Percentiles rank a stretch among this genome's conserved stretches.
These are phyloP conservation scores for Ustilago hordei DNA, from an alignment of 1,284 basidiomycete genomes.

Conservation along the genomic window DNA sequence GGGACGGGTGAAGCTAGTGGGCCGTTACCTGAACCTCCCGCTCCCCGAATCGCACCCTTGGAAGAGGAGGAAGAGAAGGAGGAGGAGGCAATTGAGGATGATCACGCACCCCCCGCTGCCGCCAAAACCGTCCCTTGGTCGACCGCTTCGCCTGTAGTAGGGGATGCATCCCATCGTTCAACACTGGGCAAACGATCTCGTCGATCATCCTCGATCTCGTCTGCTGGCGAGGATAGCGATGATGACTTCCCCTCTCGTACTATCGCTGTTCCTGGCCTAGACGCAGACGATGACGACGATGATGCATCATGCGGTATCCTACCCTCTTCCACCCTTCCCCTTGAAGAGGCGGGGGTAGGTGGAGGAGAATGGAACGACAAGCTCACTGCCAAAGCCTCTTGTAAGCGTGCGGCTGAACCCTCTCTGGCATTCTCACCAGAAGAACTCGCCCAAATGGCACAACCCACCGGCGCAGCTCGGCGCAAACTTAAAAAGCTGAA, in stretches of 20 bases:
- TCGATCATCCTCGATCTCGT: slow-evolving; percentile 10
- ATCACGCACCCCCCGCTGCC: slow-evolving; percentile 10
- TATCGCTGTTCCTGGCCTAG: slow-evolving; percentile 23
- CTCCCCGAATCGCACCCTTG: slow-evolving; percentile 13
- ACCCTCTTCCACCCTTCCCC: not conserved
- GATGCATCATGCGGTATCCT: slow-evolving; percentile 9
- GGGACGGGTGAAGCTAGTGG: slow-evolving; percentile 26
- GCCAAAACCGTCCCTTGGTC: not conserved
- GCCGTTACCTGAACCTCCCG: slow-evolving; percentile 21
- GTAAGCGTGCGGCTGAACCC: slow-evolving; percentile 33
- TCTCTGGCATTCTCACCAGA: slow-evolving; percentile 31
- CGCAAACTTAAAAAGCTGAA: slow-evolving; percentile 53
- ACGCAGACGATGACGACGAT: slow-evolving; percentile 7
- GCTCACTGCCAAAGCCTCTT: slow-evolving; percentile 25
- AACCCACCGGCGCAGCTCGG: slow-evolving; percentile 13
- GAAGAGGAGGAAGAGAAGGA: slow-evolving; percentile 12
- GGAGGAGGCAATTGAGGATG: slow-evolving; percentile 29
- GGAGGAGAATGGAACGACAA: slow-evolving; percentile 28
- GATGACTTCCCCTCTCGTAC: slow-evolving; percentile 6
- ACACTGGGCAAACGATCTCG: slow-evolving; percentile 44
- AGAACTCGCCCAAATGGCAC: slow-evolving; percentile 42
- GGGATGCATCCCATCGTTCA: slow-evolving; percentile 30
- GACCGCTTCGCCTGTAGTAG: not conserved
- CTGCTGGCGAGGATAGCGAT: slow-evolving; percentile 15
- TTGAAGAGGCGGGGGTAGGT: not conserved